These are phyloP conservation scores for Pseudogymnoascus sp. DNA, from an alignment of 2,329 filamentous ascomycete species.

Conservation along the genomic window DNA sequence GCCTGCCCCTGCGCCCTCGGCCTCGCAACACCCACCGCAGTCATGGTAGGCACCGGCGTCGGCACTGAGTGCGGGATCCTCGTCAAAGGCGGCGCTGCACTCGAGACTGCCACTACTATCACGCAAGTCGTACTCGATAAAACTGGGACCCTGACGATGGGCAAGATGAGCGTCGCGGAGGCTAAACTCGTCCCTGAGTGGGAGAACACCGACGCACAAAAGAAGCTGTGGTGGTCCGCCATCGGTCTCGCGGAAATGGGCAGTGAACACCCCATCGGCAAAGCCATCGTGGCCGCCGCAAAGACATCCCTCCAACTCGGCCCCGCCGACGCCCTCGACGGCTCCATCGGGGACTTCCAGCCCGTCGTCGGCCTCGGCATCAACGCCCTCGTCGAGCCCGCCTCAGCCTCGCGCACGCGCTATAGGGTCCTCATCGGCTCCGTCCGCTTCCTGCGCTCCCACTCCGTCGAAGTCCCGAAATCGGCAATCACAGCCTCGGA, in stretches of 20 bases:
- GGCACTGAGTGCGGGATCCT: conserved; percentile 93
- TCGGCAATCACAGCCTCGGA: conserved; percentile 56
- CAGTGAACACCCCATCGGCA: conserved; percentile 93
- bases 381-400: conserved; percentile 70
- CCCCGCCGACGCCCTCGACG: conserved; percentile 66
- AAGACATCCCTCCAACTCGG: conserved; percentile 67
- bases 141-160: conserved; percentile 88
- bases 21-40: conserved; percentile 87
- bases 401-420: conserved; percentile 55
- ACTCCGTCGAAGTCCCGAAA: conserved; percentile 56
- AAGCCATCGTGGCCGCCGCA: conserved; percentile 68
- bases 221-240: conserved; percentile 86
- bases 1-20: conserved; percentile 96
- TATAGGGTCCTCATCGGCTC: conserved; percentile 83
- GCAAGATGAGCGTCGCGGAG: conserved; percentile 86
- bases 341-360: conserved; percentile 76
- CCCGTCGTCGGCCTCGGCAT: conserved; percentile 79
- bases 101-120: conserved; percentile 84
- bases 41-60: conserved; percentile 98
- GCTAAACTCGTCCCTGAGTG: conserved; percentile 59
- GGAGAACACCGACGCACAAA: conserved; percentile 58
- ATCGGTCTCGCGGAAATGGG: conserved; percentile 92
- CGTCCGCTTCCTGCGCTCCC: conserved; percentile 63
- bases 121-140: conserved; percentile 91
- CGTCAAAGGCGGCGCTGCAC: conserved; percentile 89